Conservation (phyloP, 2,329 filamentous ascomycete genomes). For the Xylaria sp. region DNA sequence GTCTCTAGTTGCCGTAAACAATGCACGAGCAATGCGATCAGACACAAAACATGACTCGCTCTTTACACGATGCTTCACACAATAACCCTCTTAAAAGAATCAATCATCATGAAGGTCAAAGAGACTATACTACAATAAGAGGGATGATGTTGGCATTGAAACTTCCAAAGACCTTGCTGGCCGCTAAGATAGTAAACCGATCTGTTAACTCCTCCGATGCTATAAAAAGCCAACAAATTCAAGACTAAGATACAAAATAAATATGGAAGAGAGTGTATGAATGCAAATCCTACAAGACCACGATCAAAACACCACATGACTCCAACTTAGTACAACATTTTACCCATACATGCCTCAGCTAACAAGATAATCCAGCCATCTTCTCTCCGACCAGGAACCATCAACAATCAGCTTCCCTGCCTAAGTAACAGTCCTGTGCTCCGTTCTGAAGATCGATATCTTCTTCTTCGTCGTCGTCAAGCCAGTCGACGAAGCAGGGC, state of each 20-base stretch:
- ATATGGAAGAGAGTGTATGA: background rate
- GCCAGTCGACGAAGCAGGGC: background rate
- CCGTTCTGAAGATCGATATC: constrained; percentile 13
- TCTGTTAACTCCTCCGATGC: background rate
- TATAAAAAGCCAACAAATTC: background rate
- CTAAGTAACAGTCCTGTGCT: background rate
- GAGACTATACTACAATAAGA: background rate
- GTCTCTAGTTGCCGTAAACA: background rate
- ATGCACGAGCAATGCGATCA: background rate
- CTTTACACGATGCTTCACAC: background rate
- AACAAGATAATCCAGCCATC: background rate
- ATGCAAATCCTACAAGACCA: background rate
- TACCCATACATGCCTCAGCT: background rate
- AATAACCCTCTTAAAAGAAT: background rate
- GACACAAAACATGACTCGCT: background rate
- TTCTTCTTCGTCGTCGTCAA: constrained; percentile 16
- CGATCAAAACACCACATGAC: background rate
- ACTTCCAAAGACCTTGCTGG: background rate
- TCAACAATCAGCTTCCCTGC: background rate
- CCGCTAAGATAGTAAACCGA: background rate
- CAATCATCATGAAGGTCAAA: too few relatives aligned
- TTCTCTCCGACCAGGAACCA: background rate
- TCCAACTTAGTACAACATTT: background rate
- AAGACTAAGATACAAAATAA: background rate
- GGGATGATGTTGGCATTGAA: background rate